Base-by-base conservation (phyloP, 2,329 filamentous ascomycete species). In the Lachnellula suecica region DNA sequence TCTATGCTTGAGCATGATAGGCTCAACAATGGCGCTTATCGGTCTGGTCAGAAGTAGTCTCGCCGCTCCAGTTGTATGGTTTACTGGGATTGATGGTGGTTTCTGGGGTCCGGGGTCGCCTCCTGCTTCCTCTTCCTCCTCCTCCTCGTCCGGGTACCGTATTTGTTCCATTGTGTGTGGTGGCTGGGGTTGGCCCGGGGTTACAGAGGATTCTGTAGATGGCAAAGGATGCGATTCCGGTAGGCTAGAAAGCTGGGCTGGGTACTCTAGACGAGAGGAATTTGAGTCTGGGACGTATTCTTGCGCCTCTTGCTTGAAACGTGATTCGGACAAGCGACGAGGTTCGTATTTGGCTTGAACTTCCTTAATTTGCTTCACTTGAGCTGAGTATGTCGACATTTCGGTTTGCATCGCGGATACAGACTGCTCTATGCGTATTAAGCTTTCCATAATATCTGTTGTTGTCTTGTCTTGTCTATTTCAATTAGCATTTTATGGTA, bases 41-140 rank as follows among this genome's bases (percentile, higher is more conserved):
- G 84, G 79, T 0, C 80, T 80, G 84, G 88, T 91, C 43, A 81
- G 77, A 24, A 97, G 74, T 17, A 97, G 75, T 57, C 91, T 82
- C 46, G 94, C 89, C 1, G 91, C 91, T n/a, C 91, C 83, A 0
- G 92, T 97, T 0, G 90, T 95, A 65, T 97, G 93, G 60, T 96
- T 89, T 24, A 85, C 82, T 1, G 91, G 89, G 51, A 96, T 89
- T 2, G 87, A 82, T 13, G 88, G 81, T 59, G 84, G 79, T 43
- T 83, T 84, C 1, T 79, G 79, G 11, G 71, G 73, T 6, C 81
- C 78, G 10, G 76, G 71, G 7, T 65, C 58, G 50, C 60, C 58
- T 44, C 47, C 58, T 37, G 80, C 79, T 44, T 71, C 67, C 41
- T 79, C 75, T 2, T 72, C 71, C 51, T 82, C 78, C 46, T 79